phyloP scores from a whole-genome alignment of 768 basidiomycete genomes.

The Tulasnella sp. region DNA sequence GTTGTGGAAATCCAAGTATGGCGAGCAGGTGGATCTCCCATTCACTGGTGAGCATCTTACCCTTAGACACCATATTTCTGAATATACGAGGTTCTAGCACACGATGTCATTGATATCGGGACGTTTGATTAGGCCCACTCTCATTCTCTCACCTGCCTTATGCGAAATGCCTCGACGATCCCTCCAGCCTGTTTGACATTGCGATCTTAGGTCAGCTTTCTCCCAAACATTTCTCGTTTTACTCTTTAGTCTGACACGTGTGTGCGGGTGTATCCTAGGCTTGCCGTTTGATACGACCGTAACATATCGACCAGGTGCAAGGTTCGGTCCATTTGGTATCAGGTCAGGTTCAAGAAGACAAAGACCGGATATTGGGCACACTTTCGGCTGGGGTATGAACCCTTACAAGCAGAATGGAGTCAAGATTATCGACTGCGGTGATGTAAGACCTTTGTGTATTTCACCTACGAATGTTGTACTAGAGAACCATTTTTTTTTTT shows the following conservation, averaged over 20 bases:
- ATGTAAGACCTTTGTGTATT: conserved; percentile 37
- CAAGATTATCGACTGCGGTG: conserved; percentile 72
- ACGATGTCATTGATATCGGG: too few species aligned
- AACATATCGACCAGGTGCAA: conserved; percentile 71
- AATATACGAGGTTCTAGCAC: too few species aligned
- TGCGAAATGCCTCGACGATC: conserved; percentile 53
- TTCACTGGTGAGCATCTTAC: conserved; percentile 43
- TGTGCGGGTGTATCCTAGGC: conserved; percentile 22
- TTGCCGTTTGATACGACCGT: conserved; percentile 70
- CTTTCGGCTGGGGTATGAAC: conserved; percentile 57
- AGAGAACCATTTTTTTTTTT: not conserved
- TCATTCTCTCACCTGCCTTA: conserved; percentile 79
- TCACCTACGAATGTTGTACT: not conserved
- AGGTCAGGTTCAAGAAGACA: conserved; percentile 68
- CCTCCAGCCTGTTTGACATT: conserved; percentile 47
- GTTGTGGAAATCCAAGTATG: conserved; percentile 64
- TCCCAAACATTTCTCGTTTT: conserved; percentile 19
- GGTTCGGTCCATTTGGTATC: conserved; percentile 81
- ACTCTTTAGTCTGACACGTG: not conserved
- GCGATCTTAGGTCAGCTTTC: conserved; percentile 45
- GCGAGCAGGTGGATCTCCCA: conserved; percentile 54
- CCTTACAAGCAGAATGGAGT: conserved; percentile 36
- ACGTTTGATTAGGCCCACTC: conserved; percentile 37
- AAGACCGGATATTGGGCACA: conserved; percentile 51
- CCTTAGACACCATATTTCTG: too few species aligned